These are phyloP conservation scores for Passiflora organensis DNA, from an alignment of 345 rosid genomes.

Conservation along the genomic window DNA sequence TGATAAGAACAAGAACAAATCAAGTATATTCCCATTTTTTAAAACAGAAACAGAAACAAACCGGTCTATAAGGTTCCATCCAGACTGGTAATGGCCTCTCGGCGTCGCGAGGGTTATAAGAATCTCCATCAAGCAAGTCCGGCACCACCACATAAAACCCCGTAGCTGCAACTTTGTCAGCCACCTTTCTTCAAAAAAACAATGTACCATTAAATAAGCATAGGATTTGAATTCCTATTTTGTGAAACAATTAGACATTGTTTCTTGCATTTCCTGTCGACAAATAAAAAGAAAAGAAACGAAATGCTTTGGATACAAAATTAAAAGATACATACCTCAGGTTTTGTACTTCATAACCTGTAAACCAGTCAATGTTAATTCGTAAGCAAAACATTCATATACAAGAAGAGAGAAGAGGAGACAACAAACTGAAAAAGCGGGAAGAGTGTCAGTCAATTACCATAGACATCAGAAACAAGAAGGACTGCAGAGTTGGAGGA, in stretches of 20 bases:
- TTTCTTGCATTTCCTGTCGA: too few species aligned
- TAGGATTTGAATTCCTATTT: not conserved
- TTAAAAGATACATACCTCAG: constrained; percentile 10
- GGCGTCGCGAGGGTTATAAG: not conserved
- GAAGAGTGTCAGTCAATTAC: constrained; percentile 25
- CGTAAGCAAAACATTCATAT: not conserved
- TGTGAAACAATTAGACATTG: not conserved
- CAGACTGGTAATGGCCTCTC: too few species aligned
- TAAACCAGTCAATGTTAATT: not conserved
- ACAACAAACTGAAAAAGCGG: not conserved
- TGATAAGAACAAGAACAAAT: too few species aligned
- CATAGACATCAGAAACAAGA: constrained; percentile 44
- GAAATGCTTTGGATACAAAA: not conserved
- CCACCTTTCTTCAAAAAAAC: too few species aligned
- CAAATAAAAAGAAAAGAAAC: too few species aligned
- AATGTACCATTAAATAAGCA: not conserved
- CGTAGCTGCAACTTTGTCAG: too few species aligned
- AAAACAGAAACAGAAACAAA: too few species aligned
- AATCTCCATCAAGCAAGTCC: too few species aligned
- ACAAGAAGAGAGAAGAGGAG: not conserved
- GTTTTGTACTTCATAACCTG: constrained; percentile 16
- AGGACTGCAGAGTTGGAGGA: constrained; percentile 31
- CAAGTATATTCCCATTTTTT: too few species aligned
- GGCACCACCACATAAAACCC: too few species aligned
- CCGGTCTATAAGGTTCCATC: too few species aligned